Base-by-base conservation (phyloP, 805 yeast species). In the Wickerhamiella hasegawae region DNA sequence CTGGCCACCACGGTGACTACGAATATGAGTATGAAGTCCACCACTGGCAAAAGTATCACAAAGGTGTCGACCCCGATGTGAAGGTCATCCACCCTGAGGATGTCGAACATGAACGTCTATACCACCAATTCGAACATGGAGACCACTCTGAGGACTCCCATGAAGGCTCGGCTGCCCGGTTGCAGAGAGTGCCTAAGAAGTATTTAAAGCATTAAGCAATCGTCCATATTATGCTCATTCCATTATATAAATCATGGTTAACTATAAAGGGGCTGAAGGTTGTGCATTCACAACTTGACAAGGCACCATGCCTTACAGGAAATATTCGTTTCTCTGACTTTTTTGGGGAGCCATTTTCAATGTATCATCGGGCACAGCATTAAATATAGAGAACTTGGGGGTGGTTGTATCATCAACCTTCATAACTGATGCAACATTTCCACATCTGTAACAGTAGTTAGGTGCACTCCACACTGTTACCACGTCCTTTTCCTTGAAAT, bases 391-490 rank as follows among this genome's bases (percentile, higher is more conserved):
- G 62, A 90, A 90, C 50, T 80, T 77, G 9, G 96, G 95, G 44
- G 73, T 78, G 47, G 80, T 62, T 45, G 76, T 76, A 44, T 82
- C 94, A 48, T 77, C 93, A 36, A 90, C 80, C 55, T 84, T 82
- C 98, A 87, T 87, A 14, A 87, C 95, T 66, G 93, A 79, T 21
- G 98, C 98, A 34, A 87, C 97, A 53, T 87, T 87, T 40, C 98
- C 98, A 62, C 97, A 87, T 51, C 97, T 68, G 59, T 87, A 87
- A 62, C 97, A 85, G 61, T 85, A 85, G 57, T 85, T 85, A 31
- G 97, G 97, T 14, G 96, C 96, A 9, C 85, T 74, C 97, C 97
- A 87, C 25, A 87, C 97, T 1, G 98, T 87, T 25, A 87, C 98
- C 35, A 87, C 96, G 52, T 82, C 94, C 50, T 84, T 82, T 45